These are phyloP conservation scores for Aspergillus taichungensis DNA, from an alignment of 495 filamentous ascomycete species.

Conservation along the genomic window DNA sequence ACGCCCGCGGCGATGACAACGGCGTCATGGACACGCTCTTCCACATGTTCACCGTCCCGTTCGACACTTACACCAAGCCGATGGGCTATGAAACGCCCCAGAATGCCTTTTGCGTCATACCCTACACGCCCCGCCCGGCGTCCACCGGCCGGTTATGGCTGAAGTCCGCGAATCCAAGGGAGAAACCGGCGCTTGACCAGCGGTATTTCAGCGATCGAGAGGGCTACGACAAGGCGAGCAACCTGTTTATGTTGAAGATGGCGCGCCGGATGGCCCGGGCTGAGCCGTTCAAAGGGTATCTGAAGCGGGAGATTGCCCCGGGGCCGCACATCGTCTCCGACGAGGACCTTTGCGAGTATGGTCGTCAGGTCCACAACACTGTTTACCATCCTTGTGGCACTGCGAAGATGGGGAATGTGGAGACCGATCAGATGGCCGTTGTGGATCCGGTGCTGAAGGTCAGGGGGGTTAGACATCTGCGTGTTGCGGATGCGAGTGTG, in stretches of 20 bases:
- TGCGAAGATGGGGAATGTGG: slow-evolving; percentile 75
- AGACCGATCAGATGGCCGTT: slow-evolving; percentile 53
- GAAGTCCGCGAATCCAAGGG: slow-evolving; percentile 56
- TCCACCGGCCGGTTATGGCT: slow-evolving; percentile 65
- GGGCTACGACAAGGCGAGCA: slow-evolving; percentile 72
- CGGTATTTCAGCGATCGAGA: slow-evolving; percentile 79
- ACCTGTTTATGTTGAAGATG: slow-evolving; percentile 64
- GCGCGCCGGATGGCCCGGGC: slow-evolving; percentile 62
- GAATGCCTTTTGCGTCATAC: slow-evolving; percentile 85
- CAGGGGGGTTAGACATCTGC: slow-evolving; percentile 46
- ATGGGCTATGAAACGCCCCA: slow-evolving; percentile 65
- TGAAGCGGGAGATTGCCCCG: slow-evolving; percentile 71
- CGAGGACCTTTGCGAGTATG: slow-evolving; percentile 66
- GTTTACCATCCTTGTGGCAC: slow-evolving; percentile 83
- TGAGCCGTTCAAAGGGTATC: slow-evolving; percentile 67
- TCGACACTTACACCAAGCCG: slow-evolving; percentile 59
- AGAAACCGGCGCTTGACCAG: slow-evolving; percentile 82
- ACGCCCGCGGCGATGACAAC: slow-evolving; percentile 56
- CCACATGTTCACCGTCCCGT: slow-evolving; percentile 86
- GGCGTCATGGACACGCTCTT: slow-evolving; percentile 74
- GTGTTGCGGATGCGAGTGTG: slow-evolving; percentile 59
- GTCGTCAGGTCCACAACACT: slow-evolving; percentile 64
- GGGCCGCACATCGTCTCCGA: slow-evolving; percentile 59
- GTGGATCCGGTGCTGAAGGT: slow-evolving; percentile 52
- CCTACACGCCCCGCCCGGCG: slow-evolving; percentile 77